A percentile compares a stretch with the other conserved stretches of the same genome.
Evolutionary conservation across 2,329 filamentous ascomycete species (phyloP).

Genomic region (Arthrinium phaeospermum): DNA sequence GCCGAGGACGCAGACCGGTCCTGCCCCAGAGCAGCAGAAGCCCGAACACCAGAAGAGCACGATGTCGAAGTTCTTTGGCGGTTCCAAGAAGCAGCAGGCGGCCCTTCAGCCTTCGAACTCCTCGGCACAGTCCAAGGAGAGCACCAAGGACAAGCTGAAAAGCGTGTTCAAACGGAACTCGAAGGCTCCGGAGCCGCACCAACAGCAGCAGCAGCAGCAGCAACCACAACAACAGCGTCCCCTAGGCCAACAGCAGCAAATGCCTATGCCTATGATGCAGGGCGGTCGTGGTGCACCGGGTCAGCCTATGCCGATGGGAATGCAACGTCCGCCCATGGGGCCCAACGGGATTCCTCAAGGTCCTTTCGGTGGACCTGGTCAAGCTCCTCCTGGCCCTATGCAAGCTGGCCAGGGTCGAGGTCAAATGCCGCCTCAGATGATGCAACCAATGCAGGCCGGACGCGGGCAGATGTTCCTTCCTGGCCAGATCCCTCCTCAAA

Average conservation of each 20-base stretch:
- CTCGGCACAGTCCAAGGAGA: conserved; percentile 30
- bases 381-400: background rate
- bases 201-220: conserved; percentile 22
- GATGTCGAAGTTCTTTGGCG: conserved; percentile 35
- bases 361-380: conserved; percentile 22
- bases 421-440: conserved; percentile 28
- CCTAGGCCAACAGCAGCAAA: background rate
- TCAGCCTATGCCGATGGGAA: conserved; percentile 23
- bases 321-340: conserved; percentile 19
- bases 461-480: conserved; percentile 25
- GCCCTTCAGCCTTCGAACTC: conserved; percentile 22
- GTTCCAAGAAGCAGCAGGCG: conserved; percentile 12
- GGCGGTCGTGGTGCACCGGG: conserved; percentile 16
- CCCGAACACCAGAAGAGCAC: conserved; percentile 23
- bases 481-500: conserved; percentile 24
- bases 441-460: conserved; percentile 27
- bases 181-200: conserved; percentile 26
- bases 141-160: conserved; percentile 36
- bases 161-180: conserved; percentile 37
- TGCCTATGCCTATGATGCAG: background rate
- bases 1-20: background rate
- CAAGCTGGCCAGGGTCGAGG: conserved; percentile 25
- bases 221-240: conserved; percentile 23
- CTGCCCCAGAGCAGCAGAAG: conserved; percentile 21
- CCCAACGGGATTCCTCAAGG: conserved; percentile 25